phyloP scores from a whole-genome alignment of 1,139 yeast species.

The Blastobotrys persicus region DNA sequence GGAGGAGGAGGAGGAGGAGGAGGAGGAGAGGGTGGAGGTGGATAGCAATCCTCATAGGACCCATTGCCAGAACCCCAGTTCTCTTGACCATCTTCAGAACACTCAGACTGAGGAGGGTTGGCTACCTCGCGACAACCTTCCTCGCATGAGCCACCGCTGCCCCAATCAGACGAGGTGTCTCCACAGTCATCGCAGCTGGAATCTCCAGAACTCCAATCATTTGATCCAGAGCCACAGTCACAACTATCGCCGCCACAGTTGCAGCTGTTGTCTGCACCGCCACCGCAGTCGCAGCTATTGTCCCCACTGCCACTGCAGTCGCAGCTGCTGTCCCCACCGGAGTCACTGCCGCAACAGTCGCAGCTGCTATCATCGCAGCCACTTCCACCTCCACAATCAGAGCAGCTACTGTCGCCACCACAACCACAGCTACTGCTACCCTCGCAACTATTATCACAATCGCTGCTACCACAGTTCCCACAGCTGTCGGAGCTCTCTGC shows the following conservation, averaged over 20 bases:
- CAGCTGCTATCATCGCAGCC: background rate
- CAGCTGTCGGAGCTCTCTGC: too few species aligned
- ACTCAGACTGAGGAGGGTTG: background rate
- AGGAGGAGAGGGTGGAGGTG: too few species aligned
- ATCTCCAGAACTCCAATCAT: too few species aligned
- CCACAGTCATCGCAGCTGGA: too few species aligned
- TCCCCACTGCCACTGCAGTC: background rate
- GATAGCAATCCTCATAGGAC: too few species aligned
- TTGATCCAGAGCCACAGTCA: too few species aligned
- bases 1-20: too few species aligned
- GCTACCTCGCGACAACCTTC: background rate
- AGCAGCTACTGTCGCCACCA: background rate
- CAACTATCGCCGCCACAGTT: background rate
- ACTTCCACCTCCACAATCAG: background rate
- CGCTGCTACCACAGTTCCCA: constrained; percentile 1
- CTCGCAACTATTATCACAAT: background rate
- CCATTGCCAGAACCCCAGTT: too few species aligned
- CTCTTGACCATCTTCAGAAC: background rate
- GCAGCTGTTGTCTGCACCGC: background rate
- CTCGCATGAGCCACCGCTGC: background rate
- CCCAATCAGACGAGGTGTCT: background rate
- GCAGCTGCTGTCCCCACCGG: constrained; percentile 1
- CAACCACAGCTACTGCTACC: background rate
- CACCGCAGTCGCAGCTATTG: background rate
- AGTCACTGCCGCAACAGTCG: background rate